A percentile compares a stretch with the other conserved stretches of the same genome.
phyloP scores from a whole-genome alignment of 108 stramenopile genomes.

The Cyclotella choctawhatcheeana region DNA sequence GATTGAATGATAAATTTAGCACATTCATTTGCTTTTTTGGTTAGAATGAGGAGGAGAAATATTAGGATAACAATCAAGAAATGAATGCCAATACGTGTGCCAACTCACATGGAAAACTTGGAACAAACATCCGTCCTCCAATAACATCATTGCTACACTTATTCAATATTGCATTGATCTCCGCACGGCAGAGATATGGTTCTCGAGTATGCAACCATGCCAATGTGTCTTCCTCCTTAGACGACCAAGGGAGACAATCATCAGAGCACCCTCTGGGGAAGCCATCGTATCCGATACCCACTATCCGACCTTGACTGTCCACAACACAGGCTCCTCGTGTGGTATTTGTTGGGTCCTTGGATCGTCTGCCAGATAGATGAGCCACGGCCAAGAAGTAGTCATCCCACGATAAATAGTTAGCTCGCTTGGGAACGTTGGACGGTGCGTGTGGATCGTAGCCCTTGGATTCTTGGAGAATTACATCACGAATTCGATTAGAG shows the following conservation, averaged over 20 bases:
- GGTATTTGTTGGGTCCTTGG: conserved; percentile 88
- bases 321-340: conserved; percentile 82
- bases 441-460: conserved; percentile 48
- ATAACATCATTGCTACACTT: conserved; percentile 75
- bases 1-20: conserved; percentile 97
- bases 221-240: conserved; percentile 7
- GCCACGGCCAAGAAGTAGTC: conserved; percentile 97
- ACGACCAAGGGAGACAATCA: conserved; percentile 88
- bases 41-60: not conserved
- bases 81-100: too few relatives aligned
- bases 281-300: conserved; percentile 98
- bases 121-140: conserved; percentile 84
- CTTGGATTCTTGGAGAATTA: conserved; percentile 26
- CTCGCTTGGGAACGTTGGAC: conserved; percentile 32
- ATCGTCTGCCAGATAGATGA: conserved; percentile 85
- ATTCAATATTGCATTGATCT: conserved; percentile 85
- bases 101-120: conserved; percentile 86
- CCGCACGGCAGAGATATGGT: conserved; percentile 93
- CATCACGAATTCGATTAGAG: conserved; percentile 11
- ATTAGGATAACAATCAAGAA: not conserved
- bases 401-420: conserved; percentile 91
- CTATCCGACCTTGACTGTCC: conserved; percentile 83
- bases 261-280: conserved; percentile 94
- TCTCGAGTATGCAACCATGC: conserved; percentile 85
- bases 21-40: conserved; percentile 82